Evolutionary conservation across 257 asterid species (phyloP), one percentile per base, ranked within the genome.

Genomic region (Echium plantagineum): DNA sequence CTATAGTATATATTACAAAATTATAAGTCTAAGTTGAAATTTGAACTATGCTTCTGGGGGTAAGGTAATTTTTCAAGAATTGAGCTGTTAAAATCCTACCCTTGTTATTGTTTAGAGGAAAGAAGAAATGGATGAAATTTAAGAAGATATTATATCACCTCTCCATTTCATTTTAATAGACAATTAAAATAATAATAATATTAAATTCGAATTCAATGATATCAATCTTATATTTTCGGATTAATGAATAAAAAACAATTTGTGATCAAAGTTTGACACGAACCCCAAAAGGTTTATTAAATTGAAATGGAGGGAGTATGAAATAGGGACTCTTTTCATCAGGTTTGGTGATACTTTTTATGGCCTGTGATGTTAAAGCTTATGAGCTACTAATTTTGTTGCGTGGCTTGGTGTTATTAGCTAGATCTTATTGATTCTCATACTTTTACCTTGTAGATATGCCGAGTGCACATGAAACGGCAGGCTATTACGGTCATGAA

Each of bases 391-490:
- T 22, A n/a, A 8, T 16, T 28, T 53, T 19, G 9, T 19, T 53
- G 13, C 28, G 5, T 8, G 19, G 20, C 57, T 53, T 10, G 1
- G 19, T 18, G 56, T 53, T 9, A 35, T 53, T 9, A n/a, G 21
- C 12, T 6, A 7, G 32, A 8, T 53, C 19, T 53, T 53, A 7
- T 53, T 53, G 26, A 2, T 18, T 19, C 15, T 19, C 16, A 38
- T 24, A 21, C 57, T 68, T 9, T 57, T 20, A 21, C 18, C 17
- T 7, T 70, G 64, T 63, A 90, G 96, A 84, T 75, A 30, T 80
- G 62, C 83, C 94, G 9, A 62, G 80, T 65, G 79, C 94, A 59
- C 75, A 68, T 49, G 94, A 85, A 30, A 17, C 81, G 66, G 21
- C 83, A 22, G 59, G 63, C 63, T 71, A 72, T 67, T 80, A 68